Base-by-base conservation (phyloP, 2,329 filamentous ascomycete species). In the Fusarium fracticaudum region DNA sequence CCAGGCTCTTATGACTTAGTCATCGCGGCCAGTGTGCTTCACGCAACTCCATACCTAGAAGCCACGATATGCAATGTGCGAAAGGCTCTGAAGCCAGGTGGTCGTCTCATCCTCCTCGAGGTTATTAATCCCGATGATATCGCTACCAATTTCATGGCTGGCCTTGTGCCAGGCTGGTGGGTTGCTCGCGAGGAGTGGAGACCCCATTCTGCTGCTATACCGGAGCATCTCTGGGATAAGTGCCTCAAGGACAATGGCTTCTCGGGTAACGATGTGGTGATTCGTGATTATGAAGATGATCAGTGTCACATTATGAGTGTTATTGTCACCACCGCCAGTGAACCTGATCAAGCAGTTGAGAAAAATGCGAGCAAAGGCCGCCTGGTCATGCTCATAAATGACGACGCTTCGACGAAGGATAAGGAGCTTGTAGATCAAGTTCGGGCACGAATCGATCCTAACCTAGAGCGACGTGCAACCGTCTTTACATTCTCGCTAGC, bases 91-190 rank as follows among this genome's bases (percentile, higher is more conserved):
- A 81, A 79, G 44, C 73, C 77, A 3, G 77, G 76, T 5, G 81
- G 81, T 1, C 72, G 75, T 9, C 73, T 83, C 0, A 47, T 83
- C 0, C 17, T 82, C 0, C 67, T 77, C 0, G 80, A 81, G 40
- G 63, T 69, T 1, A 62, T 76, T 5, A 71, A 72, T 2, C 62
- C 55, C 1, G 40, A 75, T 13, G 64, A 60, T 24, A 48, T 72
- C 8, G 60, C 60, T 3, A 59, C 63, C 10, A 63, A 70, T 24
- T 69, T 78, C 35, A 58, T 72, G 37, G 81, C 80, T 47, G 81
- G 81, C 1, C 67, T 76, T 11, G 53, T 64, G 1, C 43, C 43
- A 12, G 82, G 81, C 11, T 84, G 83, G 83, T 84, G 83, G 82
- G 70, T 82, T 35, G 53, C 53, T 37, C 53, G 61, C 12, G 53